Evolutionary conservation across 2,329 filamentous ascomycete species (phyloP).

Genomic region (Aureobasidium mangrovei): DNA sequence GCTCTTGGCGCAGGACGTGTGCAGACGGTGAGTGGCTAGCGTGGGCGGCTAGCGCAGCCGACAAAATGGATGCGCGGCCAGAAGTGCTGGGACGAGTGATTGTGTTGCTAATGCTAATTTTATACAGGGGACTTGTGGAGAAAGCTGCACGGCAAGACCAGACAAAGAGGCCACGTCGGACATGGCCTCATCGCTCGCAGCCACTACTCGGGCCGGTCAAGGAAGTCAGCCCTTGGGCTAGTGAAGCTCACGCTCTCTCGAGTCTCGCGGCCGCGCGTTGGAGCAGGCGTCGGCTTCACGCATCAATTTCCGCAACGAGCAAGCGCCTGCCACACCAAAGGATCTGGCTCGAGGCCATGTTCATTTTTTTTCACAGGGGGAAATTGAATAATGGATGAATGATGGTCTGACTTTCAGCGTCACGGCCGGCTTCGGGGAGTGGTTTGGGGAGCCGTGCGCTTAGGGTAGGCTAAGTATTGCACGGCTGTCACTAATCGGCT

Average conservation of each 20-base stretch:
- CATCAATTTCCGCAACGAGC: slow-evolving; percentile 7
- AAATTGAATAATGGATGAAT: background rate
- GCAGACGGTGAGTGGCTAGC: slow-evolving; percentile 12
- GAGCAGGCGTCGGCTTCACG: background rate
- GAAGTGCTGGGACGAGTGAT: slow-evolving; percentile 3
- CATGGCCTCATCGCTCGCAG: background rate
- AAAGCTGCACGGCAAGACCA: background rate
- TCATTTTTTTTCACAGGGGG: background rate
- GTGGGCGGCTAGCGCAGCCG: slow-evolving; percentile 12
- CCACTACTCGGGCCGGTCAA: too few relatives aligned
- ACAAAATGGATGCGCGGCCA: background rate
- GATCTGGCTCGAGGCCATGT: too few relatives aligned
- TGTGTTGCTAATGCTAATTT: slow-evolving; percentile 13
- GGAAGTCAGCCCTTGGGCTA: too few relatives aligned
- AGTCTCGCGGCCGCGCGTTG: background rate
- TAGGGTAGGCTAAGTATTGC: too few relatives aligned
- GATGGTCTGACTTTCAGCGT: slow-evolving; percentile 11
- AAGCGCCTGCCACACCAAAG: too few relatives aligned
- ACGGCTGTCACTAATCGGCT: slow-evolving; percentile 10
- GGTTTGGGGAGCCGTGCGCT: slow-evolving; percentile 14
- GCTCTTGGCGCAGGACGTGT: slow-evolving; percentile 10
- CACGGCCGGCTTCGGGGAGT: slow-evolving; percentile 9
- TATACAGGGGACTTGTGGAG: slow-evolving; percentile 11
- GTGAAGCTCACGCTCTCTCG: too few relatives aligned
- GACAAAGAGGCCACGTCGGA: slow-evolving; percentile 10